A percentile compares a stretch with the other conserved stretches of the same genome.
phyloP scores from a whole-genome alignment of 257 asterid species.

The Lavandula angustifolia region DNA sequence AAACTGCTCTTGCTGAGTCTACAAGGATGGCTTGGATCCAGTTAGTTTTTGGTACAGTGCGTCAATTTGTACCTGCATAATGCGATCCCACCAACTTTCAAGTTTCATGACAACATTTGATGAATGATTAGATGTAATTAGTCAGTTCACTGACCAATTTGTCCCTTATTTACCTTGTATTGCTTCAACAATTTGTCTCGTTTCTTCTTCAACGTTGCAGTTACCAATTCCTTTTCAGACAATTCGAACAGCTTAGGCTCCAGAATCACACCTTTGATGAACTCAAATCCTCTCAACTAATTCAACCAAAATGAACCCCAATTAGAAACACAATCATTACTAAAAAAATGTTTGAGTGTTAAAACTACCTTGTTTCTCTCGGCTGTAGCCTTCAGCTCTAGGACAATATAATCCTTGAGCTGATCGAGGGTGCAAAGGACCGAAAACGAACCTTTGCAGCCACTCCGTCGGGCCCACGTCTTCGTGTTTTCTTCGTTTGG shows the following conservation, averaged over 20 bases:
- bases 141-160: too few relatives aligned
- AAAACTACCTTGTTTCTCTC: constrained; percentile 77
- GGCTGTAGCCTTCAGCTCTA: constrained; percentile 76
- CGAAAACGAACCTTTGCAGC: constrained; percentile 47
- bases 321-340: too few relatives aligned
- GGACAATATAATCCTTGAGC: constrained; percentile 61
- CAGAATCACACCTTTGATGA: constrained; percentile 70
- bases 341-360: too few relatives aligned
- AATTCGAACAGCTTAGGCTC: constrained; percentile 75
- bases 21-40: constrained; percentile 27
- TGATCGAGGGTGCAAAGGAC: constrained; percentile 62
- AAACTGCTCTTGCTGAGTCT: too few relatives aligned
- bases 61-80: constrained; percentile 73
- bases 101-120: too few relatives aligned
- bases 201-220: constrained; percentile 91
- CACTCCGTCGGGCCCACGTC: constrained; percentile 74
- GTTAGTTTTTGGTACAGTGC: constrained; percentile 51
- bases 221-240: constrained; percentile 71
- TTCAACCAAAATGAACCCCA: background rate
- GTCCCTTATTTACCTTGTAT: constrained; percentile 56
- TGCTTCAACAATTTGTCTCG: constrained; percentile 66
- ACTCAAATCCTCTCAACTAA: constrained; percentile 90
- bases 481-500: constrained; percentile 65
- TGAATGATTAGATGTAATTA: too few relatives aligned
- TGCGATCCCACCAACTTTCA: too few relatives aligned